Conservation (phyloP, 2,329 filamentous ascomycete species). For the Clonostachys rosea region DNA sequence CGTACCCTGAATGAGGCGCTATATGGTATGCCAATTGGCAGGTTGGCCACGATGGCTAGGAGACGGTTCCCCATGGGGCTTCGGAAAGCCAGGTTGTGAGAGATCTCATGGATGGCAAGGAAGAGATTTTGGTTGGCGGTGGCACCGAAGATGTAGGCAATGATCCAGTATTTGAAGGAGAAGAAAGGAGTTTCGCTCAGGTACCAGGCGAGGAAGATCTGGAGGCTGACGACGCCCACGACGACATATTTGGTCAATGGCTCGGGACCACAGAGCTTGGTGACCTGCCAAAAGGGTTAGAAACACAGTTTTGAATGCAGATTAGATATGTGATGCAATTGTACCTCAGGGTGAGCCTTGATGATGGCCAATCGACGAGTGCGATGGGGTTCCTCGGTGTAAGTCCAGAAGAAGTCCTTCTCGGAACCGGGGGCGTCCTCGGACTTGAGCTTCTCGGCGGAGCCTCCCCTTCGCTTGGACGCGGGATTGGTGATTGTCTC, state of each 20-base stretch:
- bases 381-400: conserved; percentile 95
- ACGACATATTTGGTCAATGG: conserved; percentile 95
- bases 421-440: conserved; percentile 6
- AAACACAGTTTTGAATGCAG: neutral
- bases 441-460: neutral
- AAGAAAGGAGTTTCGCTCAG: conserved; percentile 75
- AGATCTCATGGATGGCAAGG: conserved; percentile 97
- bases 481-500: conserved; percentile 24
- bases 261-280: conserved; percentile 94
- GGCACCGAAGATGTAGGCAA: conserved; percentile 87
- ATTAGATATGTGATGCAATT: conserved; percentile 2
- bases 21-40: conserved; percentile 94
- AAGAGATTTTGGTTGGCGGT: conserved; percentile 98
- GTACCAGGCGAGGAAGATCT: conserved; percentile 71
- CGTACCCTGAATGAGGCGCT: conserved; percentile 87
- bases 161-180: conserved; percentile 79
- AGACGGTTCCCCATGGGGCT: conserved; percentile 76
- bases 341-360: conserved; percentile 93
- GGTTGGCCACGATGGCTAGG: conserved; percentile 88
- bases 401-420: conserved; percentile 89
- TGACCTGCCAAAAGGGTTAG: conserved; percentile 56
- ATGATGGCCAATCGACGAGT: conserved; percentile 91
- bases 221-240: conserved; percentile 74
- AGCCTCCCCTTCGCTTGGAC: conserved; percentile 11
- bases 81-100: conserved; percentile 92